Evolutionary conservation across 164 flowering plant species (phyloP), one percentile per base, ranked within the genome.

Genomic region (Akebia trifoliata): DNA sequence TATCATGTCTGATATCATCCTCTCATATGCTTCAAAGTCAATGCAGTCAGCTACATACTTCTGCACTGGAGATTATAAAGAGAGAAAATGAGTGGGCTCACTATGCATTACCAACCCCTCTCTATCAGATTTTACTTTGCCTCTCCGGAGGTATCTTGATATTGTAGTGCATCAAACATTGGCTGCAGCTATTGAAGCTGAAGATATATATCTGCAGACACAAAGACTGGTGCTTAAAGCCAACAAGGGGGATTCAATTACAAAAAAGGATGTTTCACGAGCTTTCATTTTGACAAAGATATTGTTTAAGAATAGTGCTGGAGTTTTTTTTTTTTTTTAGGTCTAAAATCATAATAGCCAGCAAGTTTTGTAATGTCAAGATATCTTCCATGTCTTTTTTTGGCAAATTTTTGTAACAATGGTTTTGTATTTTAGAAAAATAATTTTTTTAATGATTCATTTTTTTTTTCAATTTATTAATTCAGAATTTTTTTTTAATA

Each of bases 81-180:
- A 74, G 45, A 39, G 73, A 66, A 57, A 60, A 60, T 63, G 86
- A 87, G 29, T 76, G 88, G 90, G 76, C 81, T 47, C 97, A 94
- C 61, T 90, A 94, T 78, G 83, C 87, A 2, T 49, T 94, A 61
- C 90, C 93, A 34, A 74, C 86, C 64, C 95, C 97, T 38, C 66
- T 79, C 5, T 94, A 85, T 67, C 99, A 11, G 96, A 94, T 74
- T 94, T 94, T 57, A 94, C 99, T 37, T 87, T 97, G 20, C 96
- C 97, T 56, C 63, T 94, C 47, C 87, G 97, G 22, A 76, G 99
- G 34, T 94, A 94, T 72, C 84, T 95, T 50, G 99, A 94, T 75
- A 80, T 94, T 60, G 60, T 94, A 4, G 99, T 90, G n/a, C 97
- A 94, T 59, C 79, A 96, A 26, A 86, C 78, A 31, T 57, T 94